Base-by-base conservation (phyloP, 441 rosid species). In the Bocquillonia castaneifolia region DNA sequence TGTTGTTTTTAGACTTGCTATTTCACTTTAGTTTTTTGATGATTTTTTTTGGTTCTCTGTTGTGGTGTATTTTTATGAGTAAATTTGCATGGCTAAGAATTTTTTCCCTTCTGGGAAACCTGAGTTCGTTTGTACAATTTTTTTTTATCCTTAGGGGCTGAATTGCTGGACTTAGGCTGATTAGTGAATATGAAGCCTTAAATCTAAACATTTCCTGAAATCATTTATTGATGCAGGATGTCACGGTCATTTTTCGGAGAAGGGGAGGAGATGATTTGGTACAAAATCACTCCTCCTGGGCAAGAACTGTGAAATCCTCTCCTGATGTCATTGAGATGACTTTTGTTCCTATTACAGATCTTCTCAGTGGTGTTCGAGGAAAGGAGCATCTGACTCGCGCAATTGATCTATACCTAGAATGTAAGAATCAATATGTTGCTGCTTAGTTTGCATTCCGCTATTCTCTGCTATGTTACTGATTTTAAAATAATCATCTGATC, bases 211-310 rank as follows among this genome's bases (percentile, higher is more conserved):
- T 37, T 63, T 66, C 45, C 48, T 59, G 64, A 52, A 55, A 56
- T 53, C 22, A 71, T 37, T 51, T 65, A 54, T 58, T 51, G 42
- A n/a, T 72, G 72, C 83, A 88, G 93, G 89, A 88, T 73, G 84
- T 88, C 59, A 88, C 89, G 9, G 86, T 86, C 54, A 88, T 86
- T 76, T 86, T 84, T 51, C 78, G 93, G 64, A 78, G 91, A 72
- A 80, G 91, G 73, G 91, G 93, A 64, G 93, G 94, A 69, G 91
- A 88, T 73, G 93, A 88, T 78, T 63, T 86, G 70, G 93, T 84
- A 44, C 89, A 86, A 74, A 86, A 73, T 78, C 87, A 84, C 64
- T 56, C 23, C n/a, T 83, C 58, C 37, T 88, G 93, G 93, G 88
- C 77, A 66, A 73, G 63, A 59, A 88, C 91, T 12, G 89, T 88